Percentiles rank a stretch among this genome's conserved stretches.
Conservation (phyloP, 192 early-diverging fungal species). For the Coemansia sp. region DNA sequence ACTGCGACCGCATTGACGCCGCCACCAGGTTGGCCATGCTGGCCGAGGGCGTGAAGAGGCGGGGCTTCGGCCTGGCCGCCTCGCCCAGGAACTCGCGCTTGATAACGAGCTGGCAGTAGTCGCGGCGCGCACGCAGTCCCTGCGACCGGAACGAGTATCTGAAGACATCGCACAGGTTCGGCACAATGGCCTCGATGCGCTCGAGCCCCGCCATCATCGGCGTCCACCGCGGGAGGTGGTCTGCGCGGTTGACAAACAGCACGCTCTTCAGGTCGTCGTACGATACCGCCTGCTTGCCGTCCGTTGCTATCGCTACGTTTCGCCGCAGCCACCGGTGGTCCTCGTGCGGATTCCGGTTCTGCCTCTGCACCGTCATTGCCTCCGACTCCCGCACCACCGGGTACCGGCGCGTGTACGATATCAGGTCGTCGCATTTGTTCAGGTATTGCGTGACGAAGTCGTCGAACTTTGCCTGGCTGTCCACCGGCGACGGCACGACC, state of each 20-base stretch:
- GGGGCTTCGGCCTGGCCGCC: slow-evolving; percentile 18
- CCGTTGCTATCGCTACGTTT: background rate
- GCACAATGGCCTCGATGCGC: slow-evolving; percentile 30
- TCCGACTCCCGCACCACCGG: slow-evolving; percentile 21
- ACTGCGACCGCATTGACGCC: slow-evolving; percentile 23
- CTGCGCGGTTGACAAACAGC: slow-evolving; percentile 21
- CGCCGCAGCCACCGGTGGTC: slow-evolving; percentile 49
- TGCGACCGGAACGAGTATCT: slow-evolving; percentile 22
- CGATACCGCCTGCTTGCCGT: background rate
- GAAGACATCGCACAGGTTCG: slow-evolving; percentile 31
- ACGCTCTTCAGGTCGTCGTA: slow-evolving; percentile 37
- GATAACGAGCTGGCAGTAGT: slow-evolving; percentile 47
- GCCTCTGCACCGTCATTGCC: slow-evolving; percentile 28
- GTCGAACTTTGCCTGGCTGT: slow-evolving; percentile 25
- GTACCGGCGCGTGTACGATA: slow-evolving; percentile 46
- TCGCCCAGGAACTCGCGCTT: slow-evolving; percentile 45
- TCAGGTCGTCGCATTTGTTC: slow-evolving; percentile 53
- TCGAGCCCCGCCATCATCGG: slow-evolving; percentile 21
- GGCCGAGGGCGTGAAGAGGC: slow-evolving; percentile 45
- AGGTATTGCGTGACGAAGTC: slow-evolving; percentile 47
- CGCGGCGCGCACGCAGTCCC: slow-evolving; percentile 34
- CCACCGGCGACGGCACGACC: slow-evolving; percentile 37
- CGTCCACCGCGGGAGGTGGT: slow-evolving; percentile 32
- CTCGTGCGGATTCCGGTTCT: slow-evolving; percentile 51
- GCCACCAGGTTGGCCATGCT: slow-evolving; percentile 42